Evolutionary conservation across 257 asterid species (phyloP), one percentile per base, ranked within the genome.

Genomic region (Knoxia roxburghii): DNA sequence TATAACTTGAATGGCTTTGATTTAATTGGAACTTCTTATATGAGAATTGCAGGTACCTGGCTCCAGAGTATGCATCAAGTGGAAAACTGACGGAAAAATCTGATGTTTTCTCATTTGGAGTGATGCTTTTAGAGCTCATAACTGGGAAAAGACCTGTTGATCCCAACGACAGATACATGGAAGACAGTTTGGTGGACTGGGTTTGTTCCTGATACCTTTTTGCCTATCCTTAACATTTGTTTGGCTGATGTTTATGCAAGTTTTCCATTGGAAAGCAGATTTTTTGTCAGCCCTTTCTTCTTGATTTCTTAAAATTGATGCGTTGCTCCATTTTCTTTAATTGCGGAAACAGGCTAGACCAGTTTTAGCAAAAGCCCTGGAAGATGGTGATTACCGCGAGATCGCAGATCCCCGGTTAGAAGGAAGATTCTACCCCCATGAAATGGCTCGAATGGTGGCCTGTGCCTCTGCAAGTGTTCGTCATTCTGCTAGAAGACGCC

Each of bases 41-140:
- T 68, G 27, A 29, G 51, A n/a, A 37, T 52, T 64, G 45, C 76
- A 91, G 98, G 81, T 92, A 92, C 79, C 29, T 89, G 40, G 98
- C 98, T 63, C 98, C 98, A 1, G 97, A 92, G 68, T 92, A 92
- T 68, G 98, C 97, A 74, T 87, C 97, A 23, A 92, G 94, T 56
- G 97, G 98, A 18, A 92, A 87, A 82, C 76, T 89, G 56, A 73
- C 91, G 0, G 96, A 92, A 35, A 92, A 90, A 67, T 92, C 98
- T 0, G 98, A 92, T 61, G 97, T 89, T 35, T 89, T 89, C 78
- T 92, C 98, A 64, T 92, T 82, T 46, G 98, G 98, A 7, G 95
- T 92, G 35, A 88, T 92, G 98, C 91, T 92, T 29, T 81, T 92
- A 61, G 98, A 92, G 72, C 84, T 92, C 35, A 77, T 92, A 68